These are phyloP conservation scores for Davidsoniella neocaledoniae DNA, from an alignment of 2,329 filamentous ascomycete species.

Conservation along the genomic window DNA sequence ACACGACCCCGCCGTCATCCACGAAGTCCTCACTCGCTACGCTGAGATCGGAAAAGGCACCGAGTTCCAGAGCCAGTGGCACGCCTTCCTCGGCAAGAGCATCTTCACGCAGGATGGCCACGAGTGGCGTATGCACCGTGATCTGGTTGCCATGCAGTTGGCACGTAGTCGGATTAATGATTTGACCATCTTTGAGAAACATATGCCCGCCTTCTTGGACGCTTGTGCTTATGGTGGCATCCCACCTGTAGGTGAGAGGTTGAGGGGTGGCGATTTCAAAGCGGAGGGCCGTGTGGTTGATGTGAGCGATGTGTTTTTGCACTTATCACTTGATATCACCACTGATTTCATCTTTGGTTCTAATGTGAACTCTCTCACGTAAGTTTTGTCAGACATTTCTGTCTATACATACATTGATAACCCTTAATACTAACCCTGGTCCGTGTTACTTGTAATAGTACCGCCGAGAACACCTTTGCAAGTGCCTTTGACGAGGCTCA, in stretches of 20 bases:
- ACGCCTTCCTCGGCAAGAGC: conserved; percentile 56
- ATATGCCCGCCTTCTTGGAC: conserved; percentile 29
- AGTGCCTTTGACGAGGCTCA: conserved; percentile 69
- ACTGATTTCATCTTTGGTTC: conserved; percentile 71
- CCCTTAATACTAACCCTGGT: background rate
- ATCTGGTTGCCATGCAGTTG: conserved; percentile 74
- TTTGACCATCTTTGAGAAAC: conserved; percentile 62
- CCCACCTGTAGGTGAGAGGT: conserved; percentile 26
- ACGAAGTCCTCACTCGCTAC: conserved; percentile 80
- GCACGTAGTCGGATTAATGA: conserved; percentile 71
- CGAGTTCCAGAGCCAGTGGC: conserved; percentile 58
- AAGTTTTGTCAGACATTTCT: background rate
- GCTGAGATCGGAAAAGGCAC: conserved; percentile 66
- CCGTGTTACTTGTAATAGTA: conserved; percentile 20
- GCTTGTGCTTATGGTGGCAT: conserved; percentile 2
- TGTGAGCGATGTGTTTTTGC: conserved; percentile 62
- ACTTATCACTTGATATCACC: conserved; percentile 69
- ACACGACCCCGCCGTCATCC: conserved; percentile 75
- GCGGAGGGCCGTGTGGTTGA: conserved; percentile 35
- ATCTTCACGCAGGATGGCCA: conserved; percentile 70
- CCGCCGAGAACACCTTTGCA: conserved; percentile 52
- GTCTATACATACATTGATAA: background rate
- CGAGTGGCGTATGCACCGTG: conserved; percentile 64
- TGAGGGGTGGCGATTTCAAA: conserved; percentile 42
- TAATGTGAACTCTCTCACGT: conserved; percentile 7